Evolutionary conservation across 2,329 filamentous ascomycete species (phyloP).

Genomic region (Fusarium aywerte): DNA sequence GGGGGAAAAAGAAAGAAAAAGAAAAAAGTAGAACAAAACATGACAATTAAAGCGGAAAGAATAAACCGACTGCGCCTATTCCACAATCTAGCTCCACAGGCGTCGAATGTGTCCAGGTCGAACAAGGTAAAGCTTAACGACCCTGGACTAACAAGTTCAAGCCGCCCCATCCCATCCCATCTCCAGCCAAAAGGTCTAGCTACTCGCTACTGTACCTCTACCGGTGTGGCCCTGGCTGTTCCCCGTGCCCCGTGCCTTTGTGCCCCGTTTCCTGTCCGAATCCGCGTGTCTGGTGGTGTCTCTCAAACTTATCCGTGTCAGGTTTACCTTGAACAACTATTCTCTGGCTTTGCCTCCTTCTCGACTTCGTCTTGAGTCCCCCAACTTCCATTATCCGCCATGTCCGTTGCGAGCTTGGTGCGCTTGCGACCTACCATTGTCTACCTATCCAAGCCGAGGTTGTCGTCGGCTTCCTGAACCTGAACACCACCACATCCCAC

Average conservation of each 20-base stretch:
- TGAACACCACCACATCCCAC: constrained; percentile 21
- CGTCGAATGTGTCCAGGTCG: not conserved
- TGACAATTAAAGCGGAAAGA: not conserved
- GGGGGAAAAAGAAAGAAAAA: too few relatives aligned
- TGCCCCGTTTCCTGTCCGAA: constrained; percentile 39
- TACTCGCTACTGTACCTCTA: constrained; percentile 20
- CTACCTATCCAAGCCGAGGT: constrained; percentile 38
- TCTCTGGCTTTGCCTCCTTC: constrained; percentile 30
- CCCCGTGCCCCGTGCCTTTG: constrained; percentile 39
- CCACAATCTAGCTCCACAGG: constrained; percentile 32
- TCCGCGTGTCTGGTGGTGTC: constrained; percentile 32
- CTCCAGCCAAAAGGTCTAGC: constrained; percentile 30
- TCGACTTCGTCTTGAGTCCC: constrained; percentile 13
- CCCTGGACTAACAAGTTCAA: constrained; percentile 37
- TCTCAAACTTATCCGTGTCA: constrained; percentile 30
- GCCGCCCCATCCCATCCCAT: constrained; percentile 39
- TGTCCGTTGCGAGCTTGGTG: constrained; percentile 44
- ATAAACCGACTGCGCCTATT: constrained; percentile 4
- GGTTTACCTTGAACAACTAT: constrained; percentile 35
- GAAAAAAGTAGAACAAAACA: not conserved
- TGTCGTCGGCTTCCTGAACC: constrained; percentile 37
- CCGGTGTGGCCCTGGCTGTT: constrained; percentile 34
- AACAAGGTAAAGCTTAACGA: constrained; percentile 39
- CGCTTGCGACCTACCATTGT: constrained; percentile 42
- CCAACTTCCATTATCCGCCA: constrained; percentile 36